phyloP scores from a whole-genome alignment of 441 rosid genomes.

The Arabidopsis lyrata region DNA sequence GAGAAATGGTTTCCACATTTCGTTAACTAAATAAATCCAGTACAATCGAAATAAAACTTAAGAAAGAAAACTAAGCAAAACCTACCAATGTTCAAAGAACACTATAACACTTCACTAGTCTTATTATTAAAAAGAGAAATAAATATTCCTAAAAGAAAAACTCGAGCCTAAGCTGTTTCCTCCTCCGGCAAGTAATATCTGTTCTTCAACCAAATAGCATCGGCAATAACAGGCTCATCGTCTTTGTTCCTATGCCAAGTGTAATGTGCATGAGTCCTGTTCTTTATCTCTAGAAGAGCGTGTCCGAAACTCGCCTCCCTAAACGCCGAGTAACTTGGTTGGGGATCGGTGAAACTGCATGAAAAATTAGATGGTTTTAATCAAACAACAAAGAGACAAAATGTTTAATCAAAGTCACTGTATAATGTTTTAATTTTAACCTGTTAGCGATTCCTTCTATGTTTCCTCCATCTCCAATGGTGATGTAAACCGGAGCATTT shows the following conservation, averaged over 20 bases:
- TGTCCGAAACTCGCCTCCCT: conserved; percentile 94
- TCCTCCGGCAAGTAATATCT: conserved; percentile 56
- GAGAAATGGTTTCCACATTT: not conserved
- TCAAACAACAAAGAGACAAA: not conserved
- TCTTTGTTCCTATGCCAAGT: conserved; percentile 84
- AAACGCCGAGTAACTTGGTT: conserved; percentile 88
- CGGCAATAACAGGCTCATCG: conserved; percentile 60
- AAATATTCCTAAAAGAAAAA: not conserved
- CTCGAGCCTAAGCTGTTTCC: not conserved
- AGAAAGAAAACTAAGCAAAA: not conserved
- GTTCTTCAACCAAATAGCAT: conserved; percentile 63
- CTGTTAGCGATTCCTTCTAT: conserved; percentile 69
- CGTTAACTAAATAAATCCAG: not conserved
- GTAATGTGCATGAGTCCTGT: conserved; percentile 74
- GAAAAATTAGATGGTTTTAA: not conserved
- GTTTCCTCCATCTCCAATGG: conserved; percentile 75
- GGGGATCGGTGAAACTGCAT: conserved; percentile 70
- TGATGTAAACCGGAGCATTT: conserved; percentile 63
- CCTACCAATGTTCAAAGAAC: conserved; percentile 6
- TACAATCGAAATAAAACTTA: not conserved
- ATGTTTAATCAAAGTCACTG: no score
- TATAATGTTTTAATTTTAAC: conserved; percentile 31
- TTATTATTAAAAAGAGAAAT: conserved; percentile 7
- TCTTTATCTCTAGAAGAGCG: conserved; percentile 70
- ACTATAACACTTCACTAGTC: conserved; percentile 15